These are phyloP conservation scores for Halenospora varia DNA, from an alignment of 495 filamentous ascomycete species.

Conservation along the genomic window DNA sequence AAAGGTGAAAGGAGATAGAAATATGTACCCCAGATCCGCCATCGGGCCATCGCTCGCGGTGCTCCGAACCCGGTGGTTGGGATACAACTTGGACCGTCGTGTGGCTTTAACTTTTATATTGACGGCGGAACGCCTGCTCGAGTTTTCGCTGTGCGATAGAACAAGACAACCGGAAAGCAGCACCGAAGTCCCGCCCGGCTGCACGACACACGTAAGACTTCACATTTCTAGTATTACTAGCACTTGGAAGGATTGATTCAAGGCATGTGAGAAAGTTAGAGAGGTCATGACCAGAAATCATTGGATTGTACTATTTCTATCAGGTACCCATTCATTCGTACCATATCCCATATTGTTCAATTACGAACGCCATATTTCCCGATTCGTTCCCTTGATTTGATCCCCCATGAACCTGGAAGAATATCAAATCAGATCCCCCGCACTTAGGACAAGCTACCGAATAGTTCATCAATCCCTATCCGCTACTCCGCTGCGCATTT, in stretches of 20 bases:
- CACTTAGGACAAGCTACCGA: background rate
- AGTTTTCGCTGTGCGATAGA: too few relatives aligned
- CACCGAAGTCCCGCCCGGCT: background rate
- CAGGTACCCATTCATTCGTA: background rate
- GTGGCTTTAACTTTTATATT: too few relatives aligned
- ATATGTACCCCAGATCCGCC: background rate
- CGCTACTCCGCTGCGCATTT: background rate
- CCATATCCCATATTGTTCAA: too few relatives aligned
- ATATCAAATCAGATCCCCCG: too few relatives aligned
- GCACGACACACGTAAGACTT: background rate
- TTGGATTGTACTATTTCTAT: background rate
- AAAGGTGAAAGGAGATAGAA: too few relatives aligned
- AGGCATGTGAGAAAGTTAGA: too few relatives aligned
- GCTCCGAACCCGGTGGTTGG: background rate
- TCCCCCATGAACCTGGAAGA: too few relatives aligned
- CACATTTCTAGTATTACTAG: background rate
- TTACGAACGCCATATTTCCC: background rate
- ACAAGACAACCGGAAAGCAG: background rate
- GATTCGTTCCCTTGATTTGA: too few relatives aligned
- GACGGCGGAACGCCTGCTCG: too few relatives aligned
- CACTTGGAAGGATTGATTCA: background rate
- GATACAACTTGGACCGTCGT: too few relatives aligned
- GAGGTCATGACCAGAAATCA: background rate
- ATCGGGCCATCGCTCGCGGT: background rate
- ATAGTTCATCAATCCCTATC: background rate